phyloP scores from a whole-genome alignment of 768 basidiomycete species.

The Boletus tylopilopsis region DNA sequence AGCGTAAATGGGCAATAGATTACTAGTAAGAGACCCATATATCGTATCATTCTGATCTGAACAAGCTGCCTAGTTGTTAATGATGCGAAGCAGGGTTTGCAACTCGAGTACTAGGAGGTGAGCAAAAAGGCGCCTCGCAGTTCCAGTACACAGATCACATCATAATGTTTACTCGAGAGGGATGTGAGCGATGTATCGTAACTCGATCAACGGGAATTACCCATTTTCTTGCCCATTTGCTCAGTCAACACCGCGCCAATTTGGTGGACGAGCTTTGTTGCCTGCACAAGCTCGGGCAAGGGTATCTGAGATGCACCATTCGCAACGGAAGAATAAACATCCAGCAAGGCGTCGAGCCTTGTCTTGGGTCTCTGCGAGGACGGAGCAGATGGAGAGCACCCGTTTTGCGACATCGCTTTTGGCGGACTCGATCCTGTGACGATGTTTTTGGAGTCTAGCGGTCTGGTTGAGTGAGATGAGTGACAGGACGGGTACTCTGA shows the following conservation, averaged over 20 bases:
- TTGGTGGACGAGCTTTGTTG: slow-evolving; percentile 42
- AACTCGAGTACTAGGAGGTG: neutral
- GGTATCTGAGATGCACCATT: slow-evolving; percentile 47
- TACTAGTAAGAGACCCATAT: neutral
- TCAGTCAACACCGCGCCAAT: slow-evolving; percentile 46
- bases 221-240: slow-evolving; percentile 39
- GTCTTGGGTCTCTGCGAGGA: slow-evolving; percentile 38
- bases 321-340: slow-evolving; percentile 41
- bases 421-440: neutral
- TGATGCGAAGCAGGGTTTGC: neutral
- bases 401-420: slow-evolving; percentile 9
- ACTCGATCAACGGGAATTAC: slow-evolving; percentile 8
- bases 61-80: neutral
- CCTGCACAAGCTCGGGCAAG: slow-evolving; percentile 46
- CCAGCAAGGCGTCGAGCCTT: slow-evolving; percentile 41
- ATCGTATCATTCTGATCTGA: neutral
- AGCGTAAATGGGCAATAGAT: neutral
- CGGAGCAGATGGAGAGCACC: slow-evolving; percentile 4
- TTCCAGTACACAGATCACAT: neutral
- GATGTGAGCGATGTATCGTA: slow-evolving; percentile 15
- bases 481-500: neutral
- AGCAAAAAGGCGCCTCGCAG: neutral
- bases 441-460: neutral
- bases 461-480: neutral
- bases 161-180: slow-evolving; percentile 3